Percentiles rank a stretch among this genome's conserved stretches.
Conservation (phyloP, 345 rosid genomes). For the Conringia planisiliqua region DNA sequence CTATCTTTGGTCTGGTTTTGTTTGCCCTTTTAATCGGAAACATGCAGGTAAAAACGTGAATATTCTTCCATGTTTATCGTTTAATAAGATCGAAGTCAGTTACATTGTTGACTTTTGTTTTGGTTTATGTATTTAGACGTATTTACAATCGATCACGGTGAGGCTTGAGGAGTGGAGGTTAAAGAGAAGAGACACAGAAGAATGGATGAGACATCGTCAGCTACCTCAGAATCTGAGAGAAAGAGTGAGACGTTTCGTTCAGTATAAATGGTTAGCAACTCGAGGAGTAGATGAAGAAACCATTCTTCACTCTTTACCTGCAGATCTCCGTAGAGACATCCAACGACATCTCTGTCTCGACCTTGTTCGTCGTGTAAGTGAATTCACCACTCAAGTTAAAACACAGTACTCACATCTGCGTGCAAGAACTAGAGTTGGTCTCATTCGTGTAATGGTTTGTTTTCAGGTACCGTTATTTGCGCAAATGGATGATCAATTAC, state of each 20-base stretch:
- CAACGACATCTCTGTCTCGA: constrained; percentile 79
- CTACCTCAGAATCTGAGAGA: constrained; percentile 53
- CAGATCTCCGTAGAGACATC: constrained; percentile 72
- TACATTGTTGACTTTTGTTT: not conserved
- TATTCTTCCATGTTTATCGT: no score
- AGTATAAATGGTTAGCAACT: constrained; percentile 76
- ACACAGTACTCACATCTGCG: not conserved
- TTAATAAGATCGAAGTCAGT: constrained; percentile 15
- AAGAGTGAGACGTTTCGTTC: constrained; percentile 53
- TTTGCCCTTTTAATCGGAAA: constrained; percentile 65
- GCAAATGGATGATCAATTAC: constrained; percentile 63
- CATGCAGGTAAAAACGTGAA: constrained; percentile 50
- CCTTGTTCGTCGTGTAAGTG: constrained; percentile 73
- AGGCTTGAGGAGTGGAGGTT: constrained; percentile 79
- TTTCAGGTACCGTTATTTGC: constrained; percentile 61
- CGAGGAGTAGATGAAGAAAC: constrained; percentile 76
- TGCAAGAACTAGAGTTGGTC: not conserved
- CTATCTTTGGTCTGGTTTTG: constrained; percentile 59
- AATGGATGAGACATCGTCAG: constrained; percentile 71
- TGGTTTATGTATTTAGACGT: constrained; percentile 43
- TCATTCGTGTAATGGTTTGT: not conserved
- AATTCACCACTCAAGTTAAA: not conserved
- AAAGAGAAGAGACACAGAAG: constrained; percentile 64
- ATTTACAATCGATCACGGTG: constrained; percentile 67
- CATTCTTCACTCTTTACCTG: constrained; percentile 54